Evolutionary conservation across 495 filamentous ascomycete species (phyloP), one percentile per base, ranked within the genome.

Genomic region (Trichoderma orchidacearum): DNA sequence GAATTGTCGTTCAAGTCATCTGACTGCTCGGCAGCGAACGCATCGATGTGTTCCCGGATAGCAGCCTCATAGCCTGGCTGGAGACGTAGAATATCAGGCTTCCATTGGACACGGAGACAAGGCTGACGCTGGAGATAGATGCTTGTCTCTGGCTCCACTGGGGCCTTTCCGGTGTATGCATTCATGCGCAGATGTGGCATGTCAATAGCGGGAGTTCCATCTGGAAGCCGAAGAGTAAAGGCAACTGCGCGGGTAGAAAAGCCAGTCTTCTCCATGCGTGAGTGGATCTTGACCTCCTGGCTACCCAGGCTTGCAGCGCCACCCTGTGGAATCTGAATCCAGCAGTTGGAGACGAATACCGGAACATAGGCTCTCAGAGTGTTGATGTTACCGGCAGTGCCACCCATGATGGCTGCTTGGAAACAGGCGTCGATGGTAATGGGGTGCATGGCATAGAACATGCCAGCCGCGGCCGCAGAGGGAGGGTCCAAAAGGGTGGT

Each of bases 61-160:
- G 30, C 21, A 1, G 3, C 18, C 13, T 53, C 54, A n/a, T 28
- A 28, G 12, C 51, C 56, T n/a, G 55, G 23, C 8, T 38, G 6
- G 12, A 62, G 27, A 6, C 55, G 59, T 7, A 58, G n/a, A 8
- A 69, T 58, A 28, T 69, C 68, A 3, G 70, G 70, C 57, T 71
- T 71, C 70, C 70, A 72, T n/a, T 38, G n/a, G 2, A 66, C 55
- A 2, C 63, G 51, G 0, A 67, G 30, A 27, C 50, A 52, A 0
- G 70, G 68, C 17, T 72, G 58, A 1, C 66, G 61, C 28, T 61
- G 41, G 18, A 23, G 11, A 30, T 52, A 48, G 18, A 38, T 21
- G 30, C 17, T 55, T 30, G 35, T 45, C 54, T 38, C 12, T 11
- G 25, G 18, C 48, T 32, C 51, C 29, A 29, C 51, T 30, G 51